A percentile compares a stretch with the other conserved stretches of the same genome.
Conservation (phyloP, 495 filamentous ascomycete species). For the Aspergillus nidulans region DNA sequence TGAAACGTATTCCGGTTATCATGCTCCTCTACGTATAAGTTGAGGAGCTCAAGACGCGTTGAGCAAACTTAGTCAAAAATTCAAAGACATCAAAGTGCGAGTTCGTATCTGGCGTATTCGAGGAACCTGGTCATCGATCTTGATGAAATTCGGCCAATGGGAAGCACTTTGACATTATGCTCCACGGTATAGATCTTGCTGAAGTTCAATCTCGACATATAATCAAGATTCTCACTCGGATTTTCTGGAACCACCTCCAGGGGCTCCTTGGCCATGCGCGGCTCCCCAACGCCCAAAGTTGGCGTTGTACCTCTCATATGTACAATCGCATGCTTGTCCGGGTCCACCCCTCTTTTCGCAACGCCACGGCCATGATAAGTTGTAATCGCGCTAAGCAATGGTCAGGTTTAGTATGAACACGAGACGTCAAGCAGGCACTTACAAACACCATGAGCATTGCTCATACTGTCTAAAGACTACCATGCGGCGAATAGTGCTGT, state of each 20-base stretch:
- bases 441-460: conserved; percentile 31
- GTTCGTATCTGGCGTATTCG: conserved; percentile 18
- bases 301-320: conserved; percentile 25
- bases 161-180: conserved; percentile 41
- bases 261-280: conserved; percentile 28
- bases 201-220: conserved; percentile 42
- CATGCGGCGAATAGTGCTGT: conserved; percentile 32
- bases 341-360: conserved; percentile 26
- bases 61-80: not conserved
- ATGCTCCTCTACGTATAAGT: not conserved
- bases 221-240: conserved; percentile 27
- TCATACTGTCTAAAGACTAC: conserved; percentile 23
- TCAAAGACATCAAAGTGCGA: not conserved
- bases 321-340: conserved; percentile 35
- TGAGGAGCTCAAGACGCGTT: not conserved
- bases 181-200: conserved; percentile 47
- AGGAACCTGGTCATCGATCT: conserved; percentile 25
- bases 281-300: conserved; percentile 10
- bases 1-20: not conserved
- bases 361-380: conserved; percentile 36
- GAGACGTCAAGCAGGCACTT: conserved; percentile 2
- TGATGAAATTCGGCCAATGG: conserved; percentile 28
- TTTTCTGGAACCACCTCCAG: conserved; percentile 24
- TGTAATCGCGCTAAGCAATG: conserved; percentile 23
- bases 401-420: not conserved